Base-by-base conservation (phyloP, 352 stramenopile species). In the Phytophthora palmivora region DNA sequence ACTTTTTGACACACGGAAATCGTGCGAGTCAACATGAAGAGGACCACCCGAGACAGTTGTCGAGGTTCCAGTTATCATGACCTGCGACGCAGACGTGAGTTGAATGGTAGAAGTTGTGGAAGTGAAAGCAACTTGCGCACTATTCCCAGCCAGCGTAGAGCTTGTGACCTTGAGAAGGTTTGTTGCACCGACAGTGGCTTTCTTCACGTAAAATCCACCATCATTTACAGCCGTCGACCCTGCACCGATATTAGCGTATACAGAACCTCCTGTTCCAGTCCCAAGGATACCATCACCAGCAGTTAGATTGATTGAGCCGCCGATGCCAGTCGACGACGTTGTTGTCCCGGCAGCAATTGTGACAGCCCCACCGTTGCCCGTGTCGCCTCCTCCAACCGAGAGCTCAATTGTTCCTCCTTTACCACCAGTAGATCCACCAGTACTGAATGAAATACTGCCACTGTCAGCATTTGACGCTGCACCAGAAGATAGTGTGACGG, bases 21-120 rank as follows among this genome's bases (percentile, higher is more conserved):
- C 54, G 30, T 85, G 59, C 38, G 69, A 78, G 44, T 84, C 73
- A 18, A 91, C 75, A 37, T 78, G 56, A 47, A 91, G 65, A 9
- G 49, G 28, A 10, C 75, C 79, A 12, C 76, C 77, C 9, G 70
- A 58, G 56, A 90, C 50, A 28, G 72, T 72, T 10, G 79, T 89
- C 14, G 58, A 72, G 21, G 63, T 58, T 12, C 67, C 72, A 14
- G 77, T 71, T 12, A 91, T 85, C 26, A 67, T 60, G 12, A 91
- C 70, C 24, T 57, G 45, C 2, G 73, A 78, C 16, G 59, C 50
- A 5, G 79, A 66, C 14, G 37, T 70, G 15, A 91, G 61, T 36
- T 59, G 43, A 41, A 91, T 67, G 1, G 73, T 78, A 18, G 82
- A 82, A 7, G 50, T 60, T 9, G 70, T 86, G 21, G 79, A 72